phyloP scores from a whole-genome alignment of 1,139 yeast genomes.

The Hyphopichia wangnamkhiaoensis region DNA sequence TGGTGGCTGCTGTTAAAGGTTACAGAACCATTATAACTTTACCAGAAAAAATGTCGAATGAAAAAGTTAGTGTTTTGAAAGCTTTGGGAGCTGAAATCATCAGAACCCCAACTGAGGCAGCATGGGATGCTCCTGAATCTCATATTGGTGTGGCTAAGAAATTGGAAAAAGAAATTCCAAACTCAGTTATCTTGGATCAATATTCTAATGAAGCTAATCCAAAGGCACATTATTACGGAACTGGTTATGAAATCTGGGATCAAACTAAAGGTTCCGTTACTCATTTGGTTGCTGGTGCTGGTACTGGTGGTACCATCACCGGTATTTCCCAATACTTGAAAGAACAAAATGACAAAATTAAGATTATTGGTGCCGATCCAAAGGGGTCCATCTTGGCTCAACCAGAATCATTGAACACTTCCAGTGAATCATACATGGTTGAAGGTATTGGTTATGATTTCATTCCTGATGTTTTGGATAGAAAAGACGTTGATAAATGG shows the following conservation, averaged over 20 bases:
- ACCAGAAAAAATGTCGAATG: constrained; percentile 93
- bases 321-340: constrained; percentile 80
- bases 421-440: constrained; percentile 68
- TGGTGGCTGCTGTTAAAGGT: constrained; percentile 85
- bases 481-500: constrained; percentile 74
- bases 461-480: constrained; percentile 76
- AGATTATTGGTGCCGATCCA: constrained; percentile 83
- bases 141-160: constrained; percentile 88
- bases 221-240: constrained; percentile 79
- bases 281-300: constrained; percentile 87
- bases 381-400: constrained; percentile 82
- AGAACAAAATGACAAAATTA: constrained; percentile 63
- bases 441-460: constrained; percentile 95
- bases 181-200: constrained; percentile 84
- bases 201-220: constrained; percentile 81
- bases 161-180: constrained; percentile 81
- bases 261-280: constrained; percentile 74
- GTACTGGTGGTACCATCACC: constrained; percentile 83
- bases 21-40: constrained; percentile 85
- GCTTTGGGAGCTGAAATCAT: constrained; percentile 91
- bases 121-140: constrained; percentile 91
- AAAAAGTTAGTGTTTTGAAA: constrained; percentile 83
- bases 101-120: constrained; percentile 91
- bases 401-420: constrained; percentile 71
- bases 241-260: constrained; percentile 85